These are phyloP conservation scores for Barnettozyma hawaiiensis DNA, from an alignment of 1,139 yeast genomes.

Conservation along the genomic window DNA sequence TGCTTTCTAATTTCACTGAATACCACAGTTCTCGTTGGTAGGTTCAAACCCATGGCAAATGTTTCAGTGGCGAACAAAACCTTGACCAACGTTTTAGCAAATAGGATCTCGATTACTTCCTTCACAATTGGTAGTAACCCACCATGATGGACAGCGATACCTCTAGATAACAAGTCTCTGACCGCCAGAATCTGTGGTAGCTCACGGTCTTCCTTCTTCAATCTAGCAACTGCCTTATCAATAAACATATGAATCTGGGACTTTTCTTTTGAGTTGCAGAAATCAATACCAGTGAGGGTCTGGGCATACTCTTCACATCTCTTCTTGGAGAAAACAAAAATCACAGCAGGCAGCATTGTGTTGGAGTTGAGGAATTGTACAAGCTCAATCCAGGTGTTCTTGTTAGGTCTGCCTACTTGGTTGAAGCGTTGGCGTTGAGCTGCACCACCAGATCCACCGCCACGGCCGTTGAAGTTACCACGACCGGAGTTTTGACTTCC, in stretches of 20 bases:
- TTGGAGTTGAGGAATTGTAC: conserved; percentile 67
- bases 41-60: conserved; percentile 94
- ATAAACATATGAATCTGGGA: conserved; percentile 91
- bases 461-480: conserved; percentile 29
- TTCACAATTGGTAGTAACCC: conserved; percentile 93
- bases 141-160: conserved; percentile 97
- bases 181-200: conserved; percentile 84
- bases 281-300: conserved; percentile 66
- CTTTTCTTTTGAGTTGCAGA: conserved; percentile 76
- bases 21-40: conserved; percentile 96
- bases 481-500: conserved; percentile 25
- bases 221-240: conserved; percentile 79
- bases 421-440: conserved; percentile 27
- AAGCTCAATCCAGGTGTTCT: conserved; percentile 70
- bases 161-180: conserved; percentile 78
- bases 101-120: conserved; percentile 88
- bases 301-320: conserved; percentile 92
- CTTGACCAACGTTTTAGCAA: conserved; percentile 79
- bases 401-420: conserved; percentile 53
- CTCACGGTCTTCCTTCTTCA: conserved; percentile 87
- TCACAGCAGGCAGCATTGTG: conserved; percentile 79
- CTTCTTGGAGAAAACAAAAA: conserved; percentile 90
- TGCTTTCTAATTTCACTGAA: conserved; percentile 82
- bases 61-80: conserved; percentile 97
- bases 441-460: conserved; percentile 31